Conservation (phyloP, 140 eudicot species). For the Erigeron philadelphicus region DNA sequence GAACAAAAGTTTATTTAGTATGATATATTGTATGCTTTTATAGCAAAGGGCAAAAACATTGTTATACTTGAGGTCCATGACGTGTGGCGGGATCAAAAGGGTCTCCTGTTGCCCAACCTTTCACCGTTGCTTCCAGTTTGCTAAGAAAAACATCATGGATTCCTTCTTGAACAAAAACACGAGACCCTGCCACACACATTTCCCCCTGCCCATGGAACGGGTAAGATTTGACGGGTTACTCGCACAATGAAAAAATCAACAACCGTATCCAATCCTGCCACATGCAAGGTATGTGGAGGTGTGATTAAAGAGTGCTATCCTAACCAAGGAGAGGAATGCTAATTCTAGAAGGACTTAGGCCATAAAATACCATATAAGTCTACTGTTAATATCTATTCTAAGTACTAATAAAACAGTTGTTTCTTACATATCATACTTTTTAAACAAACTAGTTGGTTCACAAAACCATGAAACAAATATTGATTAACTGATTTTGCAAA, state of each 20-base stretch:
- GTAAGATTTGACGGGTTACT: neutral
- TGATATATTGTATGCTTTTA: neutral
- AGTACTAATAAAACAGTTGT: too few relatives aligned
- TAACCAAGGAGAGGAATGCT: too few relatives aligned
- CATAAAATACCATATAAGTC: too few relatives aligned
- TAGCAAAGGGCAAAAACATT: neutral
- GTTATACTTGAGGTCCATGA: conserved; percentile 66
- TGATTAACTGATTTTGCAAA: too few relatives aligned
- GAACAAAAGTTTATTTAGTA: neutral
- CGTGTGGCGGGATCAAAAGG: conserved; percentile 19
- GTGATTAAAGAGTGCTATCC: too few relatives aligned
- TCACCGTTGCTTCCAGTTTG: conserved; percentile 34
- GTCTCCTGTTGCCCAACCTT: conserved; percentile 56
- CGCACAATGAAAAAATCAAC: neutral
- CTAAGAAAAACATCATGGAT: conserved; percentile 43
- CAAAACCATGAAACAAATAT: too few relatives aligned
- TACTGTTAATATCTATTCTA: too few relatives aligned
- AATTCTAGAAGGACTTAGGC: too few relatives aligned
- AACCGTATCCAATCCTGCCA: too few relatives aligned
- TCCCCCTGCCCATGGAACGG: conserved; percentile 41
- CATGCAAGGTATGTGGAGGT: too few relatives aligned
- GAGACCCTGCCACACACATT: conserved; percentile 18
- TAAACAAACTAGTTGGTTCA: too few relatives aligned
- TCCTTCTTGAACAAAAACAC: conserved; percentile 67
- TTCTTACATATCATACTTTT: too few relatives aligned